Percentiles rank a stretch among this genome's conserved stretches.
Conservation (phyloP, 23 red algal genomes). For the Gracilaria domingensis region DNA sequence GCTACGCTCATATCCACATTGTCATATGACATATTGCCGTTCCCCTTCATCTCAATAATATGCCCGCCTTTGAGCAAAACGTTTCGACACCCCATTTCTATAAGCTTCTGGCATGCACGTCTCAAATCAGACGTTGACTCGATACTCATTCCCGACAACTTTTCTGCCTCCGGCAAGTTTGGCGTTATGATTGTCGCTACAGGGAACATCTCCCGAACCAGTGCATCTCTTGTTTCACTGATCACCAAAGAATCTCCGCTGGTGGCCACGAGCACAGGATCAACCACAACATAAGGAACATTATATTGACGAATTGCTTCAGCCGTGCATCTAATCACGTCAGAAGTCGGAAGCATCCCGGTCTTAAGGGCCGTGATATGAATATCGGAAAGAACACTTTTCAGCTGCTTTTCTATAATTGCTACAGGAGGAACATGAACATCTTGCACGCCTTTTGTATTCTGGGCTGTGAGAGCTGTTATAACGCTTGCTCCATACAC, state of each 20-base stretch:
- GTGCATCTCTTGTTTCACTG: constrained; percentile 35
- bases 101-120: constrained; percentile 51
- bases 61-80: constrained; percentile 98
- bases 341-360: constrained; percentile 88
- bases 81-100: constrained; percentile 50
- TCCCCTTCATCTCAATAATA: not conserved
- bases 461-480: constrained; percentile 98
- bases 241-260: constrained; percentile 63
- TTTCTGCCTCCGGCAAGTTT: constrained; percentile 89
- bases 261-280: constrained; percentile 86
- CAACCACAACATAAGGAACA: constrained; percentile 69
- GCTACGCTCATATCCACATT: constrained; percentile 31
- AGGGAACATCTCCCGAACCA: constrained; percentile 74
- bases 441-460: constrained; percentile 86
- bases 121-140: constrained; percentile 59
- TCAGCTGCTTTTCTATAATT: constrained; percentile 76
- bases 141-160: constrained; percentile 49
- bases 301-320: constrained; percentile 38
- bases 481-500: constrained; percentile 93
- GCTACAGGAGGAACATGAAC: constrained; percentile 62
- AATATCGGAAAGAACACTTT: constrained; percentile 88
- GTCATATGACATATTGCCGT: not conserved
- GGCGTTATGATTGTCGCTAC: constrained; percentile 87
- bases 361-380: constrained; percentile 82
- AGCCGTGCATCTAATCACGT: constrained; percentile 52